phyloP scores from a whole-genome alignment of 1,139 yeast species.

The Pichia sorboxylosa region DNA sequence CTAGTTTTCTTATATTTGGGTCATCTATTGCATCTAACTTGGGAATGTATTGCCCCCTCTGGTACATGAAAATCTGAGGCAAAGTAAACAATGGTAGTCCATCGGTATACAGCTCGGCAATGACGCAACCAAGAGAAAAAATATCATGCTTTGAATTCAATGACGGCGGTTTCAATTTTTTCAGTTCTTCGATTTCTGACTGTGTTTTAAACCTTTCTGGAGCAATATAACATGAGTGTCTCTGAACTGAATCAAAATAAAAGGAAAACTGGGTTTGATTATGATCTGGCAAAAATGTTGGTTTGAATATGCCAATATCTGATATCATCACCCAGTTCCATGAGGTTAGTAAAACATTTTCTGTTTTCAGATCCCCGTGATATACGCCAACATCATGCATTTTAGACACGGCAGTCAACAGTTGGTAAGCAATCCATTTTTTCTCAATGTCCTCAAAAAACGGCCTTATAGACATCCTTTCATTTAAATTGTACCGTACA shows the following conservation, averaged over 20 bases:
- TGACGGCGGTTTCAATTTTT: constrained; percentile 39
- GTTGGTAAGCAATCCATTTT: constrained; percentile 73
- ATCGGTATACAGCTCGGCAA: constrained; percentile 79
- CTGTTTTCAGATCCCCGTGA: constrained; percentile 91
- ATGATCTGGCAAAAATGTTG: constrained; percentile 78
- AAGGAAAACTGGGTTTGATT: constrained; percentile 92
- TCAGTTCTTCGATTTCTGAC: constrained; percentile 18
- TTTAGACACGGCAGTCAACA: constrained; percentile 47
- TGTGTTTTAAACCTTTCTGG: constrained; percentile 71
- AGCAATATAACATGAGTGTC: constrained; percentile 83
- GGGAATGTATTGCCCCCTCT: constrained; percentile 56
- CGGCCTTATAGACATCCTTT: constrained; percentile 78
- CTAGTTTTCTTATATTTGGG: constrained; percentile 37
- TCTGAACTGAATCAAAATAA: constrained; percentile 79
- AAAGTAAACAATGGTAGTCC: constrained; percentile 80
- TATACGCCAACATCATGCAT: constrained; percentile 52
- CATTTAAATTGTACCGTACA: constrained; percentile 68
- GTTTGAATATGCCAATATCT: constrained; percentile 82
- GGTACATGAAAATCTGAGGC: constrained; percentile 77
- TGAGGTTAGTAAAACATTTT: constrained; percentile 74
- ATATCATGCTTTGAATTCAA: constrained; percentile 68
- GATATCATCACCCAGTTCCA: constrained; percentile 80
- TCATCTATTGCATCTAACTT: constrained; percentile 46
- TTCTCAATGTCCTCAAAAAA: constrained; percentile 75
- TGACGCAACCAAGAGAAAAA: constrained; percentile 84